phyloP scores from a whole-genome alignment of 108 stramenopile genomes.

The Fistulifera pelliculosa region DNA sequence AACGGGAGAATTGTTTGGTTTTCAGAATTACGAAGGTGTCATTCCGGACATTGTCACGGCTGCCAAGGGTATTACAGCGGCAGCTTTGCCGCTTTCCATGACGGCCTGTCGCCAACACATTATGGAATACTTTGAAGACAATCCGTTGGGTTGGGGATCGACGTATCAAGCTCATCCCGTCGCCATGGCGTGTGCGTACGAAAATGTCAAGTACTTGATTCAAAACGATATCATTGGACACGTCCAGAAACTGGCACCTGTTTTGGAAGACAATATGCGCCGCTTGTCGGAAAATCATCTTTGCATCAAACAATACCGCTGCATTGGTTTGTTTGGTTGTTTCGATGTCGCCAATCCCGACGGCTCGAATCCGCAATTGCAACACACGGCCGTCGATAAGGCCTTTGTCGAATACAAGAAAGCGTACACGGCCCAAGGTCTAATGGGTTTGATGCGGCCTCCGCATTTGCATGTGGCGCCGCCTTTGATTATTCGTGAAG shows the following conservation, averaged over 20 bases:
- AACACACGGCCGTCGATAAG: constrained; percentile 23
- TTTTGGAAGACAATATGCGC: constrained; percentile 23
- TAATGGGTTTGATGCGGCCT: constrained; percentile 27
- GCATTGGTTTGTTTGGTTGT: constrained; percentile 34
- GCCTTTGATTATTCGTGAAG: constrained; percentile 34
- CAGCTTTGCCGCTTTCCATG: constrained; percentile 22
- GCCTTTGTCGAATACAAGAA: constrained; percentile 31
- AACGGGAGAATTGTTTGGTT: constrained; percentile 40
- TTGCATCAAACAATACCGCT: constrained; percentile 34
- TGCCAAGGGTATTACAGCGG: constrained; percentile 41
- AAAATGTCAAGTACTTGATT: constrained; percentile 30
- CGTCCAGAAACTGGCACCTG: constrained; percentile 26
- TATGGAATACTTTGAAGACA: constrained; percentile 43
- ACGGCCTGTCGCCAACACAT: constrained; percentile 29
- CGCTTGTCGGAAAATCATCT: constrained; percentile 24
- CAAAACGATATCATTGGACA: constrained; percentile 29
- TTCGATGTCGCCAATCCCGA: constrained; percentile 30
- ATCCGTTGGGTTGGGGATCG: constrained; percentile 33
- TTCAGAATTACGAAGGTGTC: constrained; percentile 42
- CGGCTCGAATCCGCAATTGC: constrained; percentile 27
- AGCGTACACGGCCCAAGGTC: constrained; percentile 25
- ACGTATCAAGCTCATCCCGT: constrained; percentile 41
- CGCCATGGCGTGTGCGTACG: constrained; percentile 40
- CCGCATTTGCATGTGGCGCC: constrained; percentile 39
- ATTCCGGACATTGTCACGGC: constrained; percentile 46